Percentiles rank a stretch among this genome's conserved stretches.
Conservation (phyloP, 768 basidiomycete species). For the Termitomyces sp. region DNA sequence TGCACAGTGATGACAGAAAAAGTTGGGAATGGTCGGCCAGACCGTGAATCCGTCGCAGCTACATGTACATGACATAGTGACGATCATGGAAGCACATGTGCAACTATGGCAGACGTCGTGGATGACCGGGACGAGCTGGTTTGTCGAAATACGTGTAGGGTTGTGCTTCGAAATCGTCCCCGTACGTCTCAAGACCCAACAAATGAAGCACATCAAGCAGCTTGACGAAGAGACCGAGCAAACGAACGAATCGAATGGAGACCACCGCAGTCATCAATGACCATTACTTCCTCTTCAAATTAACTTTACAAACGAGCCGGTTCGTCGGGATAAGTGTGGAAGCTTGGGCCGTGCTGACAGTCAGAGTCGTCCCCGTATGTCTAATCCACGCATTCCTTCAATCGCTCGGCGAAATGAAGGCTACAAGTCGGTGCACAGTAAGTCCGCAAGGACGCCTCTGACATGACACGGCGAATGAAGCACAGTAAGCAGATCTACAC, state of each 20-base stretch:
- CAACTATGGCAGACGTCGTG: neutral
- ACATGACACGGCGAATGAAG: neutral
- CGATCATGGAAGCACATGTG: neutral
- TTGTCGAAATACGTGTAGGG: neutral
- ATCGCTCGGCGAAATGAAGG: neutral
- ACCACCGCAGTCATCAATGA: too few relatives aligned
- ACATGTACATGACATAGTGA: too few relatives aligned
- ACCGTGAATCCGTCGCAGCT: neutral
- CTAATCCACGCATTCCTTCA: neutral
- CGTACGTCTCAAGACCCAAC: neutral
- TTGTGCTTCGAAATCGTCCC: neutral
- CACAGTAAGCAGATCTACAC: neutral
- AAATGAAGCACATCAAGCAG: too few relatives aligned
- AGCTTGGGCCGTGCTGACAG: too few relatives aligned
- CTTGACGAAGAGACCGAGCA: too few relatives aligned
- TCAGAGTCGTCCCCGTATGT: neutral
- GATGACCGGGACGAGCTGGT: neutral
- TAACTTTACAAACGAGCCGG: too few relatives aligned
- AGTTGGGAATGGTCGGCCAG: neutral
- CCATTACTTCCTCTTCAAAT: too few relatives aligned
- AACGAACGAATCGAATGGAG: too few relatives aligned
- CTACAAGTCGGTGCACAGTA: neutral
- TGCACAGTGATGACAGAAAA: neutral
- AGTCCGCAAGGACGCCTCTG: neutral
- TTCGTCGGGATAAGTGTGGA: neutral